Evolutionary conservation across 2,329 filamentous ascomycete genomes (phyloP), one percentile per base, ranked within the genome.

Genomic region (Colletotrichum higginsianum): DNA sequence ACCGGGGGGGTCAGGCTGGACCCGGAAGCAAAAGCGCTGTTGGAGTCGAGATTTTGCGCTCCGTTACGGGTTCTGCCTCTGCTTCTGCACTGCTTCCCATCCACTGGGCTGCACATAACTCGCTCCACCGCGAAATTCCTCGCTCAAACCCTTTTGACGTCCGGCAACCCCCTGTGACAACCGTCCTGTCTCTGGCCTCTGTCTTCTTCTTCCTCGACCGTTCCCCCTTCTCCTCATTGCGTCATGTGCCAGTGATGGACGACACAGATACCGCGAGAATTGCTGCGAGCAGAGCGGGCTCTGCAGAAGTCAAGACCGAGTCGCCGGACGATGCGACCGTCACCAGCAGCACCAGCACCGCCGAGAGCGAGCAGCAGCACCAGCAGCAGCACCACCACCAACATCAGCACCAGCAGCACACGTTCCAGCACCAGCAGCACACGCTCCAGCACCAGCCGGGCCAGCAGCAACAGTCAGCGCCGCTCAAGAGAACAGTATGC

Each of bases 401-500:
- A 16, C 26, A 35, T 9, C 26, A 55, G 26, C 50, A 38, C 23
- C 50, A 13, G 44, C 47, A 50, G 7, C 49, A 30, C 30, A 30
- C 30, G 7, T 8, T 30, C 5, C 30, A 16, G 11, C 49, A 53
- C 2, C 21, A 23, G 4, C 47, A 50, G 7, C 49, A 26, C 26
- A 26, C 26, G 26, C 26, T 26, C 26, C 26, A 16, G 11, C 49
- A 30, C 2, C 52, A 11, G n/a, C 23, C 38, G 30, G 30, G 42
- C 38, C 55, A 66, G 21, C 46, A 61, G 26, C 68, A 72, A 60
- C 69, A 73, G 58, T 64, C 65, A 62, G 68, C 73, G 40, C 69
- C 69, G 52, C 52, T 75, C 35, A 81, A 80, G 71, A 80, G 83
- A 47, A 84, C 80, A 40, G 84, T 85, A 44, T 86, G 84, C 75